Base-by-base conservation (phyloP, 2,329 filamentous ascomycete species). In the Colletotrichum gigasporum region DNA sequence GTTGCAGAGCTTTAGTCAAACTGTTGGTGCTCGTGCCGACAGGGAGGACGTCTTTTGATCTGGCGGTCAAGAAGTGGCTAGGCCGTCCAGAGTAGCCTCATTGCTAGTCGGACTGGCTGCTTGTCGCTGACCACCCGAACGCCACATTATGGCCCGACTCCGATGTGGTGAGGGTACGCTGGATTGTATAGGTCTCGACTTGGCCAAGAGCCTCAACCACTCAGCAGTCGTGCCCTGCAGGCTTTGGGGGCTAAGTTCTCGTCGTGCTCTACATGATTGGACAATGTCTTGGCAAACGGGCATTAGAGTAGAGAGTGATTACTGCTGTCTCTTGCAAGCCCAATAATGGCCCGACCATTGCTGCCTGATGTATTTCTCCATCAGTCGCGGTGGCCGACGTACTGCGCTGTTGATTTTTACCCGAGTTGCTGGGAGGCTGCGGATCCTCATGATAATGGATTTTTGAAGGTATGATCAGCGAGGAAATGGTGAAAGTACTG, bases 61-160 rank as follows among this genome's bases (percentile, higher is more conserved):
- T 57, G 62, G 45, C 55, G 55, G 55, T 66, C 62, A 57, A 51
- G 37, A 42, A 32, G 4, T 24, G 9, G 12, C 9, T 26, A 44
- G 42, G 9, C n/a, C 22, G 28, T 20, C n/a, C 20, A 34, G 30
- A 26, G 32, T 32, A 44, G 14, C 20, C 39, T 57, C 44, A 30
- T 20, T 41, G 26, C 18, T 20, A 32, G 18, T 30, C 44, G 5
- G 30, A 11, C 47, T 30, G n/a, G 24, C 16, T 16, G 11, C 22
- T 24, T 7, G 18, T 51, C 20, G 45, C 63, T 58, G 45, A 48
- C 52, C 60, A 47, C 32, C 35, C n/a, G n/a, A 24, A 41, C 28
- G 9, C 45, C 16, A 22, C 32, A 53, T 37, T 9, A 24, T 37
- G n/a, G 18, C n/a, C 41, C 22, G 24, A 32, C n/a, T 20, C 14